Evolutionary conservation across 306 rosid genomes (phyloP).

Genomic region (Casuarina glauca): DNA sequence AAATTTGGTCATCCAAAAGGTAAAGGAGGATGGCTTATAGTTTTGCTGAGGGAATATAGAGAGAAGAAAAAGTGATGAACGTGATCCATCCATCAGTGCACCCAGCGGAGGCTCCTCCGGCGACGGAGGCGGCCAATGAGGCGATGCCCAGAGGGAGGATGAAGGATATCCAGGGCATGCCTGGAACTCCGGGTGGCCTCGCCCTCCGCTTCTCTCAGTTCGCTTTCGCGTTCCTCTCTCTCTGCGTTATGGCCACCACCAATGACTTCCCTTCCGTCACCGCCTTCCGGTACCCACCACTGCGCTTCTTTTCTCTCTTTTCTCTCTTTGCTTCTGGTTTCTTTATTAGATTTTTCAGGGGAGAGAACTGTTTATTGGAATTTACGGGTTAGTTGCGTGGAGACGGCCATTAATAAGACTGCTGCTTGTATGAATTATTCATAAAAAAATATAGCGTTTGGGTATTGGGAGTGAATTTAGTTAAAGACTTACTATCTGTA

Average conservation of each 20-base stretch:
- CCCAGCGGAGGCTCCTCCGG: conserved; percentile 41
- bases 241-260: conserved; percentile 49
- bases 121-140: conserved; percentile 20
- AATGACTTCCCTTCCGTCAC: conserved; percentile 51
- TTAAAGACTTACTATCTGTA: neutral
- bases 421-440: neutral
- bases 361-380: neutral
- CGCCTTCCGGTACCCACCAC: conserved; percentile 42
- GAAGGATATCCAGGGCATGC: conserved; percentile 49
- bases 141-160: conserved; percentile 39
- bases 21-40: neutral
- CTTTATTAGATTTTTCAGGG: neutral
- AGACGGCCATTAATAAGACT: neutral
- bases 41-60: neutral
- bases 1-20: neutral
- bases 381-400: neutral
- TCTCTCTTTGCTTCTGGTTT: too few species aligned
- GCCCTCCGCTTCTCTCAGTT: conserved; percentile 46
- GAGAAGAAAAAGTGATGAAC: conserved; percentile 20
- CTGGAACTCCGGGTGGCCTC: conserved; percentile 47
- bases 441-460: neutral
- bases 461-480: neutral
- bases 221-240: conserved; percentile 37
- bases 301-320: neutral
- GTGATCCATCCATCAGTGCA: conserved; percentile 44